phyloP scores from a whole-genome alignment of 2,329 filamentous ascomycete species.

The Neofusicoccum umdonicola region DNA sequence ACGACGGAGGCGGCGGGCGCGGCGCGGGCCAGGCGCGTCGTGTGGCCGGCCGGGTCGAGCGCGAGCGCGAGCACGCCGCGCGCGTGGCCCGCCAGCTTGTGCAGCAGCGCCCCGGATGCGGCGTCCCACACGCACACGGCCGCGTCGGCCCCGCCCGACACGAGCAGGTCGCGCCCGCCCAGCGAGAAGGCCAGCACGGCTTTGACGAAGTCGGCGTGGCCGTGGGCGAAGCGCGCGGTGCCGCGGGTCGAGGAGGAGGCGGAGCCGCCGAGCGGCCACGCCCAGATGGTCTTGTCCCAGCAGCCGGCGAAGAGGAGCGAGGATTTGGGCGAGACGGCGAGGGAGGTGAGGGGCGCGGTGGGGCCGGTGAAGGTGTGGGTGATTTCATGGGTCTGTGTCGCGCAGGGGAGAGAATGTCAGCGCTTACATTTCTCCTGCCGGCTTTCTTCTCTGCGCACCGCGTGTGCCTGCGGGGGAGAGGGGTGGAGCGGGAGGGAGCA shows the following conservation, averaged over 20 bases:
- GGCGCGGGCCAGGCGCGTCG: constrained; percentile 17
- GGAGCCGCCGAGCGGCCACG: constrained; percentile 55
- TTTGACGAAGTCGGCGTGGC: constrained; percentile 92
- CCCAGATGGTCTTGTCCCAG: constrained; percentile 93
- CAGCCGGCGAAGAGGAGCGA: constrained; percentile 76
- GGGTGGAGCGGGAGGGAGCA: neutral
- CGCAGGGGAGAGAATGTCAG: neutral
- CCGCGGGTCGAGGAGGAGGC: neutral
- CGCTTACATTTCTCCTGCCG: neutral
- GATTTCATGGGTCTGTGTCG: constrained; percentile 43
- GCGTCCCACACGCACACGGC: constrained; percentile 74
- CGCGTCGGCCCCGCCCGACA: constrained; percentile 49
- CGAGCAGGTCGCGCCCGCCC: constrained; percentile 54
- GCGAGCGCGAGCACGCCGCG: constrained; percentile 78
- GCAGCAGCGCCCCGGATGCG: constrained; percentile 63
- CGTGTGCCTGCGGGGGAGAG: too few species aligned
- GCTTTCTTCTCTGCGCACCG: too few species aligned
- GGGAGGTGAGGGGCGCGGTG: constrained; percentile 64
- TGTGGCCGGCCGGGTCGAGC: constrained; percentile 63
- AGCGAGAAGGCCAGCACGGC: constrained; percentile 64
- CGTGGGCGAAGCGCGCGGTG: constrained; percentile 32
- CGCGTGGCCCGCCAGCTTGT: constrained; percentile 73
- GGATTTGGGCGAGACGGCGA: constrained; percentile 29
- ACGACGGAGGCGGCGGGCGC: constrained; percentile 57
- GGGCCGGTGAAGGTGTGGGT: constrained; percentile 66